These are phyloP conservation scores for Wickerhamomyces sp. DNA, from an alignment of 1,139 yeast genomes.

Conservation along the genomic window DNA sequence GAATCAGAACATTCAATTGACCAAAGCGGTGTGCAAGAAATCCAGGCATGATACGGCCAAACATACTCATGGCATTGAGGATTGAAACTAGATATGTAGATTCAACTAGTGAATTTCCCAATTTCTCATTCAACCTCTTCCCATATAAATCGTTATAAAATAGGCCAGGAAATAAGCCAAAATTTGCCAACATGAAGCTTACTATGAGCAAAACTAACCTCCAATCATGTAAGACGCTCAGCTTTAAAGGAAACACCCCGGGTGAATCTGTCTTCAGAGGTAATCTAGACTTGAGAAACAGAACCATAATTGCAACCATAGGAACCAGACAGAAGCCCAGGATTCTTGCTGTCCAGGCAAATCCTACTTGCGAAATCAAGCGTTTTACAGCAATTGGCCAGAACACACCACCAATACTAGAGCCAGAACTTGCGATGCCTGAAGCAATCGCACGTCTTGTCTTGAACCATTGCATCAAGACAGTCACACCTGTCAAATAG, in stretches of 20 bases:
- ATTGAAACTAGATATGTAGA: conserved; percentile 29
- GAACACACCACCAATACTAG: conserved; percentile 59
- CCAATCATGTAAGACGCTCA: conserved; percentile 26
- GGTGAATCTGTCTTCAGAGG: conserved; percentile 9
- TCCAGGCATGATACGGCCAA: conserved; percentile 49
- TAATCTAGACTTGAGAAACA: conserved; percentile 27
- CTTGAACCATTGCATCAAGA: conserved; percentile 50
- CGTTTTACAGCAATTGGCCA: conserved; percentile 40
- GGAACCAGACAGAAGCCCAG: conserved; percentile 39
- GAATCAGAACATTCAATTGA: conserved; percentile 36
- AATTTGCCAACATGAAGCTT: conserved; percentile 24
- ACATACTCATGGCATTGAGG: conserved; percentile 42
- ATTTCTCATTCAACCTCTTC: conserved; percentile 29
- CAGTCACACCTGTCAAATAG: conserved; percentile 37
- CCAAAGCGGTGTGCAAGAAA: conserved; percentile 41
- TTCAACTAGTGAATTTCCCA: conserved; percentile 28
- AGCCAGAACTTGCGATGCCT: conserved; percentile 55
- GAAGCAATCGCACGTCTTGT: conserved; percentile 50
- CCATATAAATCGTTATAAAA: conserved; percentile 35
- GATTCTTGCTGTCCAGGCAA: conserved; percentile 46
- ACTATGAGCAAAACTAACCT: conserved; percentile 30
- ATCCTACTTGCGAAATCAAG: conserved; percentile 37
- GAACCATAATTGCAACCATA: conserved; percentile 31
- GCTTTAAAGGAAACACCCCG: conserved; percentile 15
- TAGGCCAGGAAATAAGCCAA: conserved; percentile 34